phyloP scores from a whole-genome alignment of 805 yeast species.

The Scheffersomyces amazonensis region DNA sequence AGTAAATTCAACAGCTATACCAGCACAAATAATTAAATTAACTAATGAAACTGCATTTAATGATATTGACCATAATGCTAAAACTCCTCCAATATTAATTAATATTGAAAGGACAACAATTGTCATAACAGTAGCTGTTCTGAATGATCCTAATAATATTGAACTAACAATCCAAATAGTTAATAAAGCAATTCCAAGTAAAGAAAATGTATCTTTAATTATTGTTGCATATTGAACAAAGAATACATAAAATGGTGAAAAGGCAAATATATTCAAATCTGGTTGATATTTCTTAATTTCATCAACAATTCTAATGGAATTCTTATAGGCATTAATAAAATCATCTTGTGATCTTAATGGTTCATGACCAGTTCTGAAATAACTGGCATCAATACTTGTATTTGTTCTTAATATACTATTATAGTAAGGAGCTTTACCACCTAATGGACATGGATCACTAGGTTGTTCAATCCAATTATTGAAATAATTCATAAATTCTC shows the following conservation, averaged over 20 bases:
- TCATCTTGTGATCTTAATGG: slow-evolving; percentile 83
- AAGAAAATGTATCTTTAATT: slow-evolving; percentile 50
- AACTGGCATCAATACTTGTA: slow-evolving; percentile 49
- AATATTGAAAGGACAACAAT: slow-evolving; percentile 62
- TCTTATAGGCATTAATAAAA: slow-evolving; percentile 75
- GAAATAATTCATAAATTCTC: slow-evolving; percentile 69
- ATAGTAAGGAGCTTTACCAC: slow-evolving; percentile 92
- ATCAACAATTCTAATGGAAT: slow-evolving; percentile 63
- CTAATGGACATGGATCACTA: slow-evolving; percentile 90
- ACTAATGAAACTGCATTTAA: slow-evolving; percentile 89
- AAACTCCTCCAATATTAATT: slow-evolving; percentile 72
- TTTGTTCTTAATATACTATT: slow-evolving; percentile 48
- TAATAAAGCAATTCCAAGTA: slow-evolving; percentile 51
- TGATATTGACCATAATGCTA: slow-evolving; percentile 72
- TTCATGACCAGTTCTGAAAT: slow-evolving; percentile 76
- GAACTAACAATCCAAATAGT: slow-evolving; percentile 53
- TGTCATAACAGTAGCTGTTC: slow-evolving; percentile 55
- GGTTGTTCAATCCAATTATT: slow-evolving; percentile 80
- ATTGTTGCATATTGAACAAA: slow-evolving; percentile 84
- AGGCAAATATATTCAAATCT: slow-evolving; percentile 68
- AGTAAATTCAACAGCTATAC: slow-evolving; percentile 91
- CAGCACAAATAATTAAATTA: slow-evolving; percentile 87
- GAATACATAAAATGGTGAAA: slow-evolving; percentile 89
- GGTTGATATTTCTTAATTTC: slow-evolving; percentile 46
- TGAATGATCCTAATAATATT: slow-evolving; percentile 62